Evolutionary conservation across 2,329 filamentous ascomycete genomes (phyloP), one percentile per base, ranked within the genome.

Genomic region (Aureobasidium mangrovei): DNA sequence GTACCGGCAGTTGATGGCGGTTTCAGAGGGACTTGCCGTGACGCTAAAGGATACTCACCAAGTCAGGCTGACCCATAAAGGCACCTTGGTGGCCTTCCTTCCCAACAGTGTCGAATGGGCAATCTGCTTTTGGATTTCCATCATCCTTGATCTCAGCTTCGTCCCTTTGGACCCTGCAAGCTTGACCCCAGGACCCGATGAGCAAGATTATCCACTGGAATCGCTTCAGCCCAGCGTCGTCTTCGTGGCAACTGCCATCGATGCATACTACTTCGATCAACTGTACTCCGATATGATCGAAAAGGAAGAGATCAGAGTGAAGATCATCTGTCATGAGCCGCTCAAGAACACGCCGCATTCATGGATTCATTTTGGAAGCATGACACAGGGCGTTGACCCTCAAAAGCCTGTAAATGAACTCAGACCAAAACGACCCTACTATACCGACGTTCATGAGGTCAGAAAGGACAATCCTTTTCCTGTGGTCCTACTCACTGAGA

Each of bases 1-100:
- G 4, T 52, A 52, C 24, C 47, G 39, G 4, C 47, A 52, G 38
- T 1, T 52, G 38, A 52, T 52, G 47, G n/a, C 7, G 28, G 47
- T 38, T 2, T 18, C 47, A 3, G 28, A 24, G 18, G 31, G 39
- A 10, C 38, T 52, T 35, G 47, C 47, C 4, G 28, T 10, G 10
- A 32, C n/a, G 38, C 36, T 33, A 28, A 18, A 18, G 18, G 18
- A 18, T 18, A 18, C 18, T 18, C 18, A 18, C 18, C 18, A 18
- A 18, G 18, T 18, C 18, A 18, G 18, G 18, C 18, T 18, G 18
- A 18, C 18, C 18, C 18, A 18, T 18, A 18, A 18, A 42, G 38
- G 28, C 47, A 52, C 38, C 4, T 3, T 52, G 1, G 29, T 42
- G 18, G 38, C 38, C 24, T 52, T 52, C 9, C 47, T 52, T 8